Conservation (phyloP, 2,329 filamentous ascomycete species). For the Sporothrix inflata region DNA sequence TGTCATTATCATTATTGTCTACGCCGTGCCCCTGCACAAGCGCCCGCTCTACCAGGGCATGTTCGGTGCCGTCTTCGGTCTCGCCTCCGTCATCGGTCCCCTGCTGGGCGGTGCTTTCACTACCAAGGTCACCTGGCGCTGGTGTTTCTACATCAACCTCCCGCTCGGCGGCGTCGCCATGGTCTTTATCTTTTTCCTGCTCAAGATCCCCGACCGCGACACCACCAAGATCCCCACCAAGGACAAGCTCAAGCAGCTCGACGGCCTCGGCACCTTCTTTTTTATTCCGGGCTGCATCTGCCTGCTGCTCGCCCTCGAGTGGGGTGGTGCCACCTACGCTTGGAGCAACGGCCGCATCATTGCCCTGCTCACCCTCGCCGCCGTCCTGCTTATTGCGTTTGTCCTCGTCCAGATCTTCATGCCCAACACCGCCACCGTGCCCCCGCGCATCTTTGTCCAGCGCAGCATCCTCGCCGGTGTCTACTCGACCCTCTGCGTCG, state of each 20-base stretch:
- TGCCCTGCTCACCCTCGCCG: constrained; percentile 39
- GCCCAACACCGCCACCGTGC: constrained; percentile 43
- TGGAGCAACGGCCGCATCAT: constrained; percentile 43
- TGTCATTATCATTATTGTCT: constrained; percentile 42
- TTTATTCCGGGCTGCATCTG: constrained; percentile 44
- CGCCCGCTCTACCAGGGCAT: constrained; percentile 44
- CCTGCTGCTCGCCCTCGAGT: constrained; percentile 51
- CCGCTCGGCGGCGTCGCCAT: constrained; percentile 44
- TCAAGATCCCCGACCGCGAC: constrained; percentile 38
- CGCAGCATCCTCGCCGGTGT: constrained; percentile 34
- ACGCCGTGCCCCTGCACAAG: constrained; percentile 41
- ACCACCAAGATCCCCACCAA: constrained; percentile 28
- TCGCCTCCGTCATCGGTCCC: constrained; percentile 45
- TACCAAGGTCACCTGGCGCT: constrained; percentile 43
- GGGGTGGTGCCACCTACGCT: constrained; percentile 44
- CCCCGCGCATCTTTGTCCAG: constrained; percentile 43
- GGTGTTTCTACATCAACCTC: constrained; percentile 48
- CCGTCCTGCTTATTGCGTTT: constrained; percentile 39
- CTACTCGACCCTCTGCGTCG: constrained; percentile 11
- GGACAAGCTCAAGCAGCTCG: constrained; percentile 45
- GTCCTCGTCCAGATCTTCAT: constrained; percentile 42
- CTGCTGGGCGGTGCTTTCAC: constrained; percentile 47
- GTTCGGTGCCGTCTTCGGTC: constrained; percentile 44
- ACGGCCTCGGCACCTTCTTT: constrained; percentile 34
- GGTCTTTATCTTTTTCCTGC: constrained; percentile 38